A percentile compares a stretch with the other conserved stretches of the same genome.
These are phyloP conservation scores for Gremmenia infestans DNA, from an alignment of 2,329 filamentous ascomycete genomes.

Conservation along the genomic window DNA sequence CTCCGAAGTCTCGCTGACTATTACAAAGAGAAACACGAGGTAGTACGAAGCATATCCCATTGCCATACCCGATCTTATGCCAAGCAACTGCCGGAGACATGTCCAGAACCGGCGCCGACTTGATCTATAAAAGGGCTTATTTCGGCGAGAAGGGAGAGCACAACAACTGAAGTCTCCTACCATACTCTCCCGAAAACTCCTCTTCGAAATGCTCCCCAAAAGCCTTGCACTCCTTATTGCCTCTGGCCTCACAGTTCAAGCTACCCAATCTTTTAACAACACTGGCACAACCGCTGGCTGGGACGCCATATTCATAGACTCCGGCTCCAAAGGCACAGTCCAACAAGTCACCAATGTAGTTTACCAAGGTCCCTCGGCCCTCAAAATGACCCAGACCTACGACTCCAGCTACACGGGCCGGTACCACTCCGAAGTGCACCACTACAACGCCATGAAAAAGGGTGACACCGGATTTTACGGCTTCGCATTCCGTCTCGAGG, in stretches of 20 bases:
- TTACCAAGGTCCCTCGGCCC: constrained; percentile 4
- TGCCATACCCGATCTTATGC: too few relatives aligned
- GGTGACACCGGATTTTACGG: constrained; percentile 45
- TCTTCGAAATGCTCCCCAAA: not conserved
- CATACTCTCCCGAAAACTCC: not conserved
- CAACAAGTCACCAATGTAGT: constrained; percentile 11
- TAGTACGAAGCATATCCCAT: too few relatives aligned
- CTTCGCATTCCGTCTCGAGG: constrained; percentile 45
- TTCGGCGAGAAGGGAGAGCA: not conserved
- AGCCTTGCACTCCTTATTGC: not conserved
- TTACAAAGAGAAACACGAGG: too few relatives aligned
- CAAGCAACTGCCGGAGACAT: too few relatives aligned
- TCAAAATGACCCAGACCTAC: constrained; percentile 36
- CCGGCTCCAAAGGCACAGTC: constrained; percentile 5
- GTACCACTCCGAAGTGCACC: constrained; percentile 45
- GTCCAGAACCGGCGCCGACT: not conserved
- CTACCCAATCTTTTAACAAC: constrained; percentile 1
- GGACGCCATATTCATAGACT: constrained; percentile 5
- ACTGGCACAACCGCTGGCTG: constrained; percentile 11
- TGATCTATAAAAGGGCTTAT: not conserved
- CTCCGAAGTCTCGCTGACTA: too few relatives aligned
- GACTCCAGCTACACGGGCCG: constrained; percentile 38
- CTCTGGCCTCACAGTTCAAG: not conserved
- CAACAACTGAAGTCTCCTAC: not conserved
- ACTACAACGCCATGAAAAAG: constrained; percentile 40